phyloP scores from a whole-genome alignment of 2,329 filamentous ascomycete species.

The Coniochaeta sp. region DNA sequence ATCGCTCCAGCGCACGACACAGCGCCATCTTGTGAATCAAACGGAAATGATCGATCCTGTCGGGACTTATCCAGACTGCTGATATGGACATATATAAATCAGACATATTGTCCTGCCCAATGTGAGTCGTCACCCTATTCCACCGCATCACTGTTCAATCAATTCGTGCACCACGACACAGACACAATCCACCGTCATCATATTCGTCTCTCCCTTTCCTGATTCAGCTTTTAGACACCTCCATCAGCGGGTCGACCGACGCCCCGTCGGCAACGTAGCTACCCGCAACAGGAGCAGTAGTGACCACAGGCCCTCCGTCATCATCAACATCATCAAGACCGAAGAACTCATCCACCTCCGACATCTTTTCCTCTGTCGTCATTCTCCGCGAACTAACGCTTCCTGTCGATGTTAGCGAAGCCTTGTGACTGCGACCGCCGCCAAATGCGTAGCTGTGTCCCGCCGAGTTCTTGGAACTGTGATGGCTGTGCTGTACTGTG shows the following conservation, averaged over 20 bases:
- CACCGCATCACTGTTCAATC: too few relatives aligned
- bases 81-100: too few relatives aligned
- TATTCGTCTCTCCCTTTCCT: too few relatives aligned
- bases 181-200: too few relatives aligned
- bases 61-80: too few relatives aligned
- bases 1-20: too few relatives aligned
- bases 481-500: background rate
- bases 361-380: slow-evolving; percentile 11
- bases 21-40: too few relatives aligned
- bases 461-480: background rate
- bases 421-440: background rate
- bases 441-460: background rate
- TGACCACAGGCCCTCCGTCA: background rate
- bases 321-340: background rate
- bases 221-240: background rate
- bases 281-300: background rate
- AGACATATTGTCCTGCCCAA: too few relatives aligned
- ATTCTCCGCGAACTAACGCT: slow-evolving; percentile 2
- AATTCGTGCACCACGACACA: too few relatives aligned
- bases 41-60: too few relatives aligned
- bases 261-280: background rate
- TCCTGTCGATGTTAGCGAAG: background rate
- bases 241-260: background rate
- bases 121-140: too few relatives aligned
- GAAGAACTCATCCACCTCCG: slow-evolving; percentile 10